A percentile compares a stretch with the other conserved stretches of the same genome.
These are phyloP conservation scores for Trypanosoma lewisi DNA, from an alignment of 208 protist species.

Conservation along the genomic window DNA sequence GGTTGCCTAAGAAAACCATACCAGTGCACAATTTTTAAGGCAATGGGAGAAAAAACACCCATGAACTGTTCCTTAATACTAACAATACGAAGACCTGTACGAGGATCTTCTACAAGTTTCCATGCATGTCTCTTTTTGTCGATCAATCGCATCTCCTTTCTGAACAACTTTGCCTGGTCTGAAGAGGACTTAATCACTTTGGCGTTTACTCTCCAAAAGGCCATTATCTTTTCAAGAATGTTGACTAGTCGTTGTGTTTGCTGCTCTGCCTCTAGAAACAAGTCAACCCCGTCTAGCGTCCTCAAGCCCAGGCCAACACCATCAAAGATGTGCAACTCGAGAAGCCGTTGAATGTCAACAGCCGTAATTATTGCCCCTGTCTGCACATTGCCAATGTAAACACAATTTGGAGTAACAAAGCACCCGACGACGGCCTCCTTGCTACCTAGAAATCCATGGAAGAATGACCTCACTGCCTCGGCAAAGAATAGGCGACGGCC, in stretches of 20 bases:
- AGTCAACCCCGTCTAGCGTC: constrained; percentile 8
- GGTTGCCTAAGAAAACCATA: constrained; percentile 10
- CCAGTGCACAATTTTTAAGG: constrained; percentile 23
- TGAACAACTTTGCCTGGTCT: constrained; percentile 13
- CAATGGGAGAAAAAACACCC: constrained; percentile 9
- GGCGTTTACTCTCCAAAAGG: constrained; percentile 12
- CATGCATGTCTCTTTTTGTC: constrained; percentile 14
- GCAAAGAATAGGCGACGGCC: constrained; percentile 21
- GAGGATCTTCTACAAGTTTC: constrained; percentile 24
- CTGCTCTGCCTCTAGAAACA: constrained; percentile 6
- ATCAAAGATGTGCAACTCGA: constrained; percentile 17
- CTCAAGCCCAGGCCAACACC: constrained; percentile 8
- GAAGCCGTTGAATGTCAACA: constrained; percentile 16
- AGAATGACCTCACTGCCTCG: constrained; percentile 15
- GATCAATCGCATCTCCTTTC: constrained; percentile 20
- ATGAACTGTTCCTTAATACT: constrained; percentile 4
- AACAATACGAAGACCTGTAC: constrained; percentile 25
- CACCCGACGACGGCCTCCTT: constrained; percentile 21
- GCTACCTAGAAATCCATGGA: constrained; percentile 23
- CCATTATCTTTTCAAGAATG: constrained; percentile 14
- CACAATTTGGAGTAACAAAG: constrained; percentile 27
- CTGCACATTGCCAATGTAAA: constrained; percentile 24
- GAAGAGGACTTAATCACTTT: background rate
- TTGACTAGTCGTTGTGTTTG: constrained; percentile 17
- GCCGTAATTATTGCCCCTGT: constrained; percentile 20